Base-by-base conservation (phyloP, 1,284 basidiomycete species). In the Xerocomus amazonicus region DNA sequence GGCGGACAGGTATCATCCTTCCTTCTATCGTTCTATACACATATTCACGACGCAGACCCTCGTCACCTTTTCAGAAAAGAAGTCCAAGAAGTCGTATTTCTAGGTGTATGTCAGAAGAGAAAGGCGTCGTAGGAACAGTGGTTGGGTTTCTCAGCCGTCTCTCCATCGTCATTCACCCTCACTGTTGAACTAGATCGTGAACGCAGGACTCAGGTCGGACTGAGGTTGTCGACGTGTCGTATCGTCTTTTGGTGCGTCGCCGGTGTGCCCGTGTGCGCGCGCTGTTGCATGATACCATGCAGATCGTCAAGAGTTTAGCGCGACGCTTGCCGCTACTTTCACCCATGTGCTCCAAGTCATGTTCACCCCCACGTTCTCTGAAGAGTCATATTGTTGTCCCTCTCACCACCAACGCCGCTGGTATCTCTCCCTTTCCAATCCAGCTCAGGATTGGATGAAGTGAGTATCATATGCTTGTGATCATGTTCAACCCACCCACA, bases 121-220 rank as follows among this genome's bases (percentile, higher is more conserved):
- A 61, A 90, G 29, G 77, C 90, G 12, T 80, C 87, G 54, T 90
- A 88, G 87, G 88, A 90, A 62, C 81, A 87, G 68, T 90, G 87
- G 87, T 87, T 0, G 7, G 54, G n/a, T 19, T 26, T 9, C 27
- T 27, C 12, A 31, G 10, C 6, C 31, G n/a, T 17, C 14, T 3
- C 12, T 29, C 28, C 14, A 14, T n/a, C 16, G 14, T 13, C 16
- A 23, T 38, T 38, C 19, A 26, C 17, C 10, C 26, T 10, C 35
- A 4, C 9, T 26, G 17, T 23, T n/a, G n/a, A 44, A n/a, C 17
- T 89, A 85, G 87, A 70, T 82, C n/a, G 80, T 89, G 55, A 88
- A 87, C 48, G 84, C 79, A 6, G 85, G 87, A 68, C 72, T 88
- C 19, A 76, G 79, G 56, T 75, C 76, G 16, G 85, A 85, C 45